Evolutionary conservation across 2,329 filamentous ascomycete species (phyloP), one percentile per base, ranked within the genome.

Genomic region (Alternaria consortialis): DNA sequence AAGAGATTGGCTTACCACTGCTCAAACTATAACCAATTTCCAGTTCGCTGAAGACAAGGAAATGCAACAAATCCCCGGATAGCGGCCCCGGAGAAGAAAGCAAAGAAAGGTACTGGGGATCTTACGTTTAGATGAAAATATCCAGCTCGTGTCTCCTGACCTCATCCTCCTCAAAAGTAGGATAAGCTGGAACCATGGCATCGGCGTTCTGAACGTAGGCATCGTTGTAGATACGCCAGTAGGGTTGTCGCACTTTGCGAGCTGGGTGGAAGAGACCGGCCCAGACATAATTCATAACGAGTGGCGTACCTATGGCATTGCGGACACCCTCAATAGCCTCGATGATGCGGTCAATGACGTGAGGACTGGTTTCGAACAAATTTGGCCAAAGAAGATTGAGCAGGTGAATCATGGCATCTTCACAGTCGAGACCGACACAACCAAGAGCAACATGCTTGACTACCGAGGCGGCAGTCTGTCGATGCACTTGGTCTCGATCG

Each of bases 281-380:
- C 94, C 94, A 98, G 62, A 98, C 90, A 79, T 99, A 99, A 82
- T 99, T 99, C 86, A 99, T 91, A 36, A 97, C 92, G 23, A 96
- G 83, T 3, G 95, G 95, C 0, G 93, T 92, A 0, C 95, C 95
- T 44, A 98, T 91, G 0, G 94, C 93, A 84, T 97, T 93, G 48
- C 95, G 89, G 64, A 99, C 92, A 39, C 94, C 95, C 79, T 98
- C 95, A 68, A 99, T 96, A 52, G 96, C 95, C 80, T 99, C 96
- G 66, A 99, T 91, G 69, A 99, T 96, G 44, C 95, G 90, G 80
- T 99, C 95, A 72, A 99, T 99, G 73, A 99, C 95, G 85, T 99
- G 95, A 0, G 95, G 95, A 71, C 91, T 95, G 5, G 95, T 99
- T 81, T 99, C 95, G 80, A 98, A 99, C 56, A 99, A 86, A 79